A percentile compares a stretch with the other conserved stretches of the same genome.
phyloP scores from a whole-genome alignment of 2,329 filamentous ascomycete species.

The Neoscytalidium dimidiatum region DNA sequence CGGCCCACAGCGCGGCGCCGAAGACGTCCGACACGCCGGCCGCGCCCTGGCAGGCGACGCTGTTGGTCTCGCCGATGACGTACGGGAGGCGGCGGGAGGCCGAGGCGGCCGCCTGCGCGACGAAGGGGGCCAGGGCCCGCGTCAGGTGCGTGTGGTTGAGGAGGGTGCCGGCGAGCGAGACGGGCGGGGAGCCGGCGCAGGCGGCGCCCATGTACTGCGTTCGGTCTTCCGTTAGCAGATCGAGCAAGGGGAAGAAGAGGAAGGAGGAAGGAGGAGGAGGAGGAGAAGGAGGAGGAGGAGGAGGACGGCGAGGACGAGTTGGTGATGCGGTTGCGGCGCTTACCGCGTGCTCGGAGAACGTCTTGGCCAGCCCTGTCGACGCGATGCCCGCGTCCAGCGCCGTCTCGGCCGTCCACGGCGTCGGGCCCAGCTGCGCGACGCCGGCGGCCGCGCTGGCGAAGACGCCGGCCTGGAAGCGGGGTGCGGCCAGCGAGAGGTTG shows the following conservation, averaged over 20 bases:
- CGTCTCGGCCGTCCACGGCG: not conserved
- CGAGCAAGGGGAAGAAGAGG: not conserved
- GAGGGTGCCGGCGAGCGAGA: not conserved
- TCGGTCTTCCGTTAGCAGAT: not conserved
- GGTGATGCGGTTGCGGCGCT: no score
- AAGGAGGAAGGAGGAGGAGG: not conserved
- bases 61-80: not conserved
- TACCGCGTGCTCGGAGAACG: not conserved
- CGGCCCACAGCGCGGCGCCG: not conserved
- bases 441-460: not conserved
- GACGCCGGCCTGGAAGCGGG: not conserved
- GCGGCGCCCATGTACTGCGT: not conserved
- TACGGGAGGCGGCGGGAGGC: not conserved
- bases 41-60: not conserved
- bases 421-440: not conserved
- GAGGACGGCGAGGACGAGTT: no score
- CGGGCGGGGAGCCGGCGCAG: not conserved
- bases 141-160: not conserved
- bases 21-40: not conserved
- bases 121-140: not conserved
- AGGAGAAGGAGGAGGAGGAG: not conserved
- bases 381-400: not conserved
- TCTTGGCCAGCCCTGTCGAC: not conserved
- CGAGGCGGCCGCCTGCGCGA: not conserved
- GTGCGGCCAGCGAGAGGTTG: not conserved